Base-by-base conservation (phyloP, 345 rosid genomes). In the Pistacia atlantica region DNA sequence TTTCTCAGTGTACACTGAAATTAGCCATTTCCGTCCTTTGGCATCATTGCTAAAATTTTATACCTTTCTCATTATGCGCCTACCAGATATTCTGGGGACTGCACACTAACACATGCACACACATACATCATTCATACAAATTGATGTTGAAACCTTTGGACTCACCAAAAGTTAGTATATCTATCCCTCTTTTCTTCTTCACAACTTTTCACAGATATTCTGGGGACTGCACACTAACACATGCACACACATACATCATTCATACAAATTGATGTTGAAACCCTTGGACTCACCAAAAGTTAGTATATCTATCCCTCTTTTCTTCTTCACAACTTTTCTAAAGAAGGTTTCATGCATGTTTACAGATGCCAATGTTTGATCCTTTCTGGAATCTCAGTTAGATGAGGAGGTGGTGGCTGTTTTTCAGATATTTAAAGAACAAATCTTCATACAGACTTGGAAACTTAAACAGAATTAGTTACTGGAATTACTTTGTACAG, bases 401-500 rank as follows among this genome's bases (percentile, higher is more conserved):
- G 81, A 76, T 35, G 70, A 58, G 63, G 65, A 49, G 25, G 25
- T 31, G 72, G 74, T 54, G 75, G 73, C 51, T 16, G n/a, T 61
- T 67, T 31, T 75, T 46, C 73, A 42, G 73, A 48, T 33, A 49
- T 58, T 73, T 68, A 71, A 35, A 67, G 72, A 51, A 70, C 73
- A 52, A 61, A 65, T 70, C 67, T 75, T 79, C 84, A 69, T 80
- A 67, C 82, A 72, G 75, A 22, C 70, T 70, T 62, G 59, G 73
- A 73, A 79, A 69, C 77, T 67, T 59, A 63, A 61, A 72, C 81
- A 56, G 58, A 66, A 73, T 76, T 76, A 49, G 82, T 73, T 70
- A 42, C 67, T 81, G 82, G 73, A 57, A 75, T 73, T 75, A 62
- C 83, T 73, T 71, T 82, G 86, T 82, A 80, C 85, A 85, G 87